phyloP scores from a whole-genome alignment of 2,329 filamentous ascomycete species.

The Diplodia mutila region DNA sequence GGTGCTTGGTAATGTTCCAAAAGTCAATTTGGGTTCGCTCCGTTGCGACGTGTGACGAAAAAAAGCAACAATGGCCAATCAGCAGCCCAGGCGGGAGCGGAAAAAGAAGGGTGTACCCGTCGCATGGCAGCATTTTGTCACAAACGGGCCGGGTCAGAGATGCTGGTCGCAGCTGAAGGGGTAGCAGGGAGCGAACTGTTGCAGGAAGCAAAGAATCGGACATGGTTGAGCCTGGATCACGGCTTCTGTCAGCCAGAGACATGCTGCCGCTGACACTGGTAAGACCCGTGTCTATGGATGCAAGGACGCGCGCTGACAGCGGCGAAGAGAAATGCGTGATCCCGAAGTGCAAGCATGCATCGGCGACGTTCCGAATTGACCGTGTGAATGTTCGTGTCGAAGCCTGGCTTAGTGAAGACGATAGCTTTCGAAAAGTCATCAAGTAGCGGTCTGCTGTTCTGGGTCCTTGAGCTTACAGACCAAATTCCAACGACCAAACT shows the following conservation, averaged over 20 bases:
- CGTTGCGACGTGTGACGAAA: neutral
- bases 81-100: neutral
- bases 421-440: neutral
- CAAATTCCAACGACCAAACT: too few relatives aligned
- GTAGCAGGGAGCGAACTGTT: neutral
- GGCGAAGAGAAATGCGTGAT: neutral
- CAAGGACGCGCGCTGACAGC: conserved; percentile 1
- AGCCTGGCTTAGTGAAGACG: neutral
- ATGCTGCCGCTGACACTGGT: neutral
- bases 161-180: neutral
- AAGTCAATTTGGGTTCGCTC: neutral
- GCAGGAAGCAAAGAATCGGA: neutral
- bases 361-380: neutral
- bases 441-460: neutral
- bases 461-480: neutral
- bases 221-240: neutral
- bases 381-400: neutral
- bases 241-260: neutral
- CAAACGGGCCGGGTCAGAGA: neutral
- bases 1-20: neutral
- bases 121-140: neutral
- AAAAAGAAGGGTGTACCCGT: neutral
- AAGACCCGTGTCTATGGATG: neutral
- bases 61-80: neutral
- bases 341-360: neutral